Percentiles rank a stretch among this genome's conserved stretches.
Evolutionary conservation across 495 filamentous ascomycete genomes (phyloP).

Genomic region (Annulohypoxylon moriforme): DNA sequence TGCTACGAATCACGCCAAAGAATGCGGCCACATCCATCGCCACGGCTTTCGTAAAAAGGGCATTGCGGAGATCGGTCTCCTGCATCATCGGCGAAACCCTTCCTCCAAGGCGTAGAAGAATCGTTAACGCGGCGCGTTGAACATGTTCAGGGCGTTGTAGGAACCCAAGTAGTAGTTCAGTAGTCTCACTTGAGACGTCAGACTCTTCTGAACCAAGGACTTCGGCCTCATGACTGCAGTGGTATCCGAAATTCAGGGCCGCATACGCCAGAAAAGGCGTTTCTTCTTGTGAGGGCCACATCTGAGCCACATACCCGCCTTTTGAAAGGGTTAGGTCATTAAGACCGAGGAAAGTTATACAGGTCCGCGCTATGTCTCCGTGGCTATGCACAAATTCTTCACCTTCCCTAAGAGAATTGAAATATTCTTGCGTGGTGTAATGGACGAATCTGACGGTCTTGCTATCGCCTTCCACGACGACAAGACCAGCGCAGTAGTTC

Average conservation of each 20-base stretch:
- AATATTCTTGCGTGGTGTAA: conserved; percentile 52
- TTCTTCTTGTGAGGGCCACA: conserved; percentile 37
- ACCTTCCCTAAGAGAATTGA: conserved; percentile 43
- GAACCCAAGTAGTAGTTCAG: conserved; percentile 15
- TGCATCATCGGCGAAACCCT: conserved; percentile 14
- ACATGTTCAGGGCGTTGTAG: conserved; percentile 20
- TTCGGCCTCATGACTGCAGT: conserved; percentile 29
- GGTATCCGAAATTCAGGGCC: conserved; percentile 50
- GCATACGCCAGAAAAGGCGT: conserved; percentile 49
- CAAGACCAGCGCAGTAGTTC: conserved; percentile 51
- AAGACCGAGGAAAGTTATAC: conserved; percentile 48
- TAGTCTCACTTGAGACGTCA: conserved; percentile 9
- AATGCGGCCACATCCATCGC: conserved; percentile 34
- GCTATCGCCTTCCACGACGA: conserved; percentile 50
- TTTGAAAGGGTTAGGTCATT: conserved; percentile 29
- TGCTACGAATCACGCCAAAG: conserved; percentile 17
- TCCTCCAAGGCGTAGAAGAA: conserved; percentile 20
- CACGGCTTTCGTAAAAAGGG: conserved; percentile 4
- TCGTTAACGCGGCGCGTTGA: conserved; percentile 17
- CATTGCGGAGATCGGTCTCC: not conserved
- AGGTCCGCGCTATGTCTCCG: conserved; percentile 43
- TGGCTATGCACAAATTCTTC: conserved; percentile 44
- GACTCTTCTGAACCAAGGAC: conserved; percentile 9
- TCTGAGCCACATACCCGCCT: conserved; percentile 29
- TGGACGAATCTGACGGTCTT: conserved; percentile 48